Evolutionary conservation across 352 stramenopile species (phyloP).

Genomic region (Phytophthora ohioensis): DNA sequence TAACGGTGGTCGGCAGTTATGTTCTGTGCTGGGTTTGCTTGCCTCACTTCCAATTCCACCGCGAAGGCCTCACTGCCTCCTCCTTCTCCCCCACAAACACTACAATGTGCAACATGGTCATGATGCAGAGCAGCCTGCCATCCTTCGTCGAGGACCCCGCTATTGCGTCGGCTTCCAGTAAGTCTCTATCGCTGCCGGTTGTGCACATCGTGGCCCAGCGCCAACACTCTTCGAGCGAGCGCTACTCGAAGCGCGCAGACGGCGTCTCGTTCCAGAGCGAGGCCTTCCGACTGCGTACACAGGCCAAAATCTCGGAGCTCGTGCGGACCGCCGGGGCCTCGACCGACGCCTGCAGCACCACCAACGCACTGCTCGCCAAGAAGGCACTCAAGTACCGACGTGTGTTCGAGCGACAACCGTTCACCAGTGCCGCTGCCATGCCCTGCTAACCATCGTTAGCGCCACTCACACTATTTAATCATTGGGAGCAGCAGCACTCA

Average conservation of each 20-base stretch:
- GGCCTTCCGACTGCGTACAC: slow-evolving; percentile 31
- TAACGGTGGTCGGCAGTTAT: slow-evolving; percentile 8
- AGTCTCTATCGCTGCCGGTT: slow-evolving; percentile 6
- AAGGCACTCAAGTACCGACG: slow-evolving; percentile 57
- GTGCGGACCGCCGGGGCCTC: slow-evolving; percentile 17
- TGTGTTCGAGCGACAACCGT: not conserved
- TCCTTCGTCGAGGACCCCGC: slow-evolving; percentile 25
- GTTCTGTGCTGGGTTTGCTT: not conserved
- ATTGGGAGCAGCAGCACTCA: too few species aligned
- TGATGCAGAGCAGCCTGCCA: slow-evolving; percentile 16
- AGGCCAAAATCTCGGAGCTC: slow-evolving; percentile 28
- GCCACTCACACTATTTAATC: not conserved
- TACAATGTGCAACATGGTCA: slow-evolving; percentile 35
- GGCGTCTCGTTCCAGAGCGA: slow-evolving; percentile 46
- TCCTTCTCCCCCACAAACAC: not conserved
- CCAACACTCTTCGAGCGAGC: not conserved
- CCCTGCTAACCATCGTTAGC: not conserved
- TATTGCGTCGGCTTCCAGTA: not conserved
- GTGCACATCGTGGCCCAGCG: not conserved
- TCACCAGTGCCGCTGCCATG: not conserved
- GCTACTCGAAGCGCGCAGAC: not conserved
- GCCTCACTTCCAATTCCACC: slow-evolving; percentile 20
- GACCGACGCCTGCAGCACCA: slow-evolving; percentile 13
- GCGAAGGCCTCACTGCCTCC: not conserved
- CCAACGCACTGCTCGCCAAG: slow-evolving; percentile 40